A percentile compares a stretch with the other conserved stretches of the same genome.
Conservation (phyloP, 2,329 filamentous ascomycete species). For the Phyllosticta ampelicida region DNA sequence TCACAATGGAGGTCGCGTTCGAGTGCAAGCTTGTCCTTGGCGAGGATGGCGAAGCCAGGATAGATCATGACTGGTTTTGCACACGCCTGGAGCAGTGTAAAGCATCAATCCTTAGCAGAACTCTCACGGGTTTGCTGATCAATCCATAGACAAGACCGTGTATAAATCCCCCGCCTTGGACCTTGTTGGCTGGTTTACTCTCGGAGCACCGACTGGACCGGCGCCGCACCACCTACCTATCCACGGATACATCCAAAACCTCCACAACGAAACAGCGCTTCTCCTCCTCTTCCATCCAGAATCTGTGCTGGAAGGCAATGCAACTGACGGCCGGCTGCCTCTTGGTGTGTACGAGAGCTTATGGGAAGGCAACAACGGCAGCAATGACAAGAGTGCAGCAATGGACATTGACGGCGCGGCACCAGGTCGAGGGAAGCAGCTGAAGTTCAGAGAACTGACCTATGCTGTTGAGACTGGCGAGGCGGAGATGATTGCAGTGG, state of each 20-base stretch:
- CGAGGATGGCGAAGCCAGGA: conserved; percentile 45
- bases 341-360: conserved; percentile 82
- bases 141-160: conserved; percentile 67
- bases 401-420: conserved; percentile 52
- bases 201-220: conserved; percentile 63
- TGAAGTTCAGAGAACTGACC: conserved; percentile 72
- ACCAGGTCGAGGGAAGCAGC: conserved; percentile 21
- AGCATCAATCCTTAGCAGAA: conserved; percentile 19
- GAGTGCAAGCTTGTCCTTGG: conserved; percentile 54
- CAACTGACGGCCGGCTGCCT: conserved; percentile 69
- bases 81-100: conserved; percentile 75
- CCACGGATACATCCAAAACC: conserved; percentile 63
- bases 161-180: conserved; percentile 71
- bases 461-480: conserved; percentile 90
- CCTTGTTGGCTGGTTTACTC: conserved; percentile 86
- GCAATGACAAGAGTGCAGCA: conserved; percentile 24
- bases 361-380: conserved; percentile 23
- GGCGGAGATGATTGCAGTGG: conserved; percentile 95
- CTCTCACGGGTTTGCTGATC: conserved; percentile 10
- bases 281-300: conserved; percentile 78
- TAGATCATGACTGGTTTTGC: conserved; percentile 64
- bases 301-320: conserved; percentile 37
- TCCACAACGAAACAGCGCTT: conserved; percentile 75
- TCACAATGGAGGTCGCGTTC: conserved; percentile 89
- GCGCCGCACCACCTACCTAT: conserved; percentile 56